Evolutionary conservation across 106 monocot species (phyloP).

Genomic region (Narthecium ossifragum): DNA sequence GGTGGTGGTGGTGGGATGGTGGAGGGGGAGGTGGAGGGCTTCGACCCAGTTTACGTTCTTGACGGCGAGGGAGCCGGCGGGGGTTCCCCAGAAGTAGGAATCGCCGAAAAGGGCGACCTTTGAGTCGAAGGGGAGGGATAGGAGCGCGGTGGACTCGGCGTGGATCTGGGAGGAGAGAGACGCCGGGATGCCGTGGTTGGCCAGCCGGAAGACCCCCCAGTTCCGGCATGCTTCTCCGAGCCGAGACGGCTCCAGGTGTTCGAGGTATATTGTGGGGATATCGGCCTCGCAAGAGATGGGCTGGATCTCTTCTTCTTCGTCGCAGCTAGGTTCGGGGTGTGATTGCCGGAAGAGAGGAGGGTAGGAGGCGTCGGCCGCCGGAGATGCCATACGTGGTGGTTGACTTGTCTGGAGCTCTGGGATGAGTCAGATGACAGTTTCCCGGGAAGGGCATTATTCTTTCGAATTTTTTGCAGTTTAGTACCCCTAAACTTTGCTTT

Average conservation of each 20-base stretch:
- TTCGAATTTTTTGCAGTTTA: no score
- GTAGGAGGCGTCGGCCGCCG: background rate
- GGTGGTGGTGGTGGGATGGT: background rate
- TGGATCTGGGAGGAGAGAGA: constrained; percentile 18
- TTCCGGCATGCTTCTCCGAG: constrained; percentile 26
- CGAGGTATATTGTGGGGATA: constrained; percentile 33
- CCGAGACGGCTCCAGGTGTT: constrained; percentile 10
- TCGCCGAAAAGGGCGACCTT: constrained; percentile 12
- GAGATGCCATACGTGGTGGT: background rate
- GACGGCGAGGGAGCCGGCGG: constrained; percentile 11
- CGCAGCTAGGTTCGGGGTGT: background rate
- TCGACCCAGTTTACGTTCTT: constrained; percentile 43
- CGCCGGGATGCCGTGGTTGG: constrained; percentile 49
- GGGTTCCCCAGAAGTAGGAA: constrained; percentile 44
- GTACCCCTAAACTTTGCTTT: no score
- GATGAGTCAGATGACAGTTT: no score
- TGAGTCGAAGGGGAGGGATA: constrained; percentile 32
- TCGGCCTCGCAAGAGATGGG: no score
- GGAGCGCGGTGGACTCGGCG: constrained; percentile 10
- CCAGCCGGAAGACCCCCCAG: constrained; percentile 39
- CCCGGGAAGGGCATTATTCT: no score
- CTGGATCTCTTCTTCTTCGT: background rate
- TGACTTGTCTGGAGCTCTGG: no score
- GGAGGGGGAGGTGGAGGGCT: constrained; percentile 32
- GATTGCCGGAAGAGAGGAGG: constrained; percentile 26